phyloP scores from a whole-genome alignment of 202 grass and related monocot species.

The Thinopyrum obtusiflorum region DNA sequence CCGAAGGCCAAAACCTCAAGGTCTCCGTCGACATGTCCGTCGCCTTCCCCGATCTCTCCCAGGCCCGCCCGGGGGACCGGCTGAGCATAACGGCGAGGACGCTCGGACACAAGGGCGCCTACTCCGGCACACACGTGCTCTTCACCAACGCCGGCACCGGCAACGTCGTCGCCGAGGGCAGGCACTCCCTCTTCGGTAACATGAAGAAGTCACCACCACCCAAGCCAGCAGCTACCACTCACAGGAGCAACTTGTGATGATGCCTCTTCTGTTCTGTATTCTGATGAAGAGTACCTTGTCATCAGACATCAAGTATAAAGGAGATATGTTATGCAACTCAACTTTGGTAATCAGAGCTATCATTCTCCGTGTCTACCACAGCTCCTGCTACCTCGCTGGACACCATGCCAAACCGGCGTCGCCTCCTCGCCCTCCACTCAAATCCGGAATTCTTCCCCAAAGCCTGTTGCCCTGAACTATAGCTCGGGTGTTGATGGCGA shows the following conservation, averaged over 20 bases:
- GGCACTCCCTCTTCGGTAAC: constrained; percentile 88
- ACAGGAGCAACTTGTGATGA: constrained; percentile 29
- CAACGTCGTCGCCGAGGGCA: constrained; percentile 71
- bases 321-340: background rate
- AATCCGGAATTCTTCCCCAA: no score
- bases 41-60: constrained; percentile 45
- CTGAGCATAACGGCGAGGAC: constrained; percentile 63
- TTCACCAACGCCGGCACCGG: constrained; percentile 63
- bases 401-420: no score
- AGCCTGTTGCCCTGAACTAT: no score
- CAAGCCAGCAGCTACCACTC: no score
- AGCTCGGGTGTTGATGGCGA: no score
- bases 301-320: background rate
- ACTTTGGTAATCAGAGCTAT: no score
- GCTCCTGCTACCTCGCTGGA: no score
- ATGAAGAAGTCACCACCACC: constrained; percentile 5
- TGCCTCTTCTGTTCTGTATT: background rate
- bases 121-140: constrained; percentile 58
- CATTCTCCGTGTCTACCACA: no score
- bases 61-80: constrained; percentile 12
- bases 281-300: no score
- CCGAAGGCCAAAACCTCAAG: constrained; percentile 46
- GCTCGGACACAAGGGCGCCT: constrained; percentile 60
- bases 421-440: no score
- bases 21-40: constrained; percentile 88